Conservation (phyloP, 2,329 filamentous ascomycete species). For the Calonectria multiphialidica region DNA sequence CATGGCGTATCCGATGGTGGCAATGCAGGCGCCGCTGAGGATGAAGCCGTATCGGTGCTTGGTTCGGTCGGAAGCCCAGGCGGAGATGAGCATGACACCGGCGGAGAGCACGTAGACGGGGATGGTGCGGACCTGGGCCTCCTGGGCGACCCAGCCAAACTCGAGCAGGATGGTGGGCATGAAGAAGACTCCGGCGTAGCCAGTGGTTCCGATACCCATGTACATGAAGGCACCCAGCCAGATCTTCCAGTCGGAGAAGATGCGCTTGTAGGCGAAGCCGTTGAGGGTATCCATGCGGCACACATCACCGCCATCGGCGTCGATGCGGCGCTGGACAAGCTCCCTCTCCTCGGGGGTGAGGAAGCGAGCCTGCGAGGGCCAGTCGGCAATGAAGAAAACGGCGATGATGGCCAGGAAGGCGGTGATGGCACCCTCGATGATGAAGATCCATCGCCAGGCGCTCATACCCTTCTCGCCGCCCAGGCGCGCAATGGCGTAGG, state of each 20-base stretch:
- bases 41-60: slow-evolving; percentile 68
- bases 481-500: slow-evolving; percentile 60
- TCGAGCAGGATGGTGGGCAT: slow-evolving; percentile 53
- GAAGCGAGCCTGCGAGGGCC: slow-evolving; percentile 52
- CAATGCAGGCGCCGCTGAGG: slow-evolving; percentile 61
- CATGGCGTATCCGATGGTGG: slow-evolving; percentile 67
- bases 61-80: slow-evolving; percentile 62
- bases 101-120: slow-evolving; percentile 52
- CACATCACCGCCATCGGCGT: slow-evolving; percentile 55
- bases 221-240: slow-evolving; percentile 53
- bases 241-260: slow-evolving; percentile 61
- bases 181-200: slow-evolving; percentile 56
- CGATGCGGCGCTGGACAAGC: slow-evolving; percentile 55
- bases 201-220: slow-evolving; percentile 57
- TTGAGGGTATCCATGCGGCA: slow-evolving; percentile 65
- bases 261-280: slow-evolving; percentile 58
- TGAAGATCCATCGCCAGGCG: slow-evolving; percentile 61
- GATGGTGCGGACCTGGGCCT: slow-evolving; percentile 51
- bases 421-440: slow-evolving; percentile 46
- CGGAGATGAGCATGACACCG: slow-evolving; percentile 44
- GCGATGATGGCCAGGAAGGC: slow-evolving; percentile 37
- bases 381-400: slow-evolving; percentile 40
- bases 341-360: slow-evolving; percentile 58
- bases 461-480: slow-evolving; percentile 55
- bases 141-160: slow-evolving; percentile 48